Conservation (phyloP, 495 filamentous ascomycete species). For the Podospora australis region DNA sequence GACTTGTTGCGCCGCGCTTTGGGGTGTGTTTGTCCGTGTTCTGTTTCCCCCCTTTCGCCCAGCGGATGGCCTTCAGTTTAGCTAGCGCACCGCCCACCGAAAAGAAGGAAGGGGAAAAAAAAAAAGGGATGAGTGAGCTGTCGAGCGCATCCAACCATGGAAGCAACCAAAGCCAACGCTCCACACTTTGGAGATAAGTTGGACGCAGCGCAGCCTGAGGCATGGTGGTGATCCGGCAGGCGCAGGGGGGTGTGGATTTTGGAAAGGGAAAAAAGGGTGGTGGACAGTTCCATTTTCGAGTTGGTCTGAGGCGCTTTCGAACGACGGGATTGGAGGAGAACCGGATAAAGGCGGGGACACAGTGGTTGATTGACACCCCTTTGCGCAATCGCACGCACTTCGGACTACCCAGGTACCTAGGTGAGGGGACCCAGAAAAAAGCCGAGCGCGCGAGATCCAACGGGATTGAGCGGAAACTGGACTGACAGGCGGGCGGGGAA, state of each 20-base stretch:
- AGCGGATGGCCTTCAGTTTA: not conserved
- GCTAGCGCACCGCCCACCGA: not conserved
- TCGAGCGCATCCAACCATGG: not conserved
- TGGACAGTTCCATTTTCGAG: too few species aligned
- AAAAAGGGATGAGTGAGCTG: not conserved
- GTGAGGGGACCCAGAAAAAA: not conserved
- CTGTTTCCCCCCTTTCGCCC: too few species aligned
- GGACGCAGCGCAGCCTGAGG: not conserved
- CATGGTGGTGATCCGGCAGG: too few species aligned
- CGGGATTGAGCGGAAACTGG: too few species aligned
- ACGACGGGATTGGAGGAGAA: conserved; percentile 3
- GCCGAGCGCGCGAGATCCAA: not conserved
- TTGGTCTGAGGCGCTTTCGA: not conserved
- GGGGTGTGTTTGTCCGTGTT: too few species aligned
- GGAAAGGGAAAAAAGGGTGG: too few species aligned
- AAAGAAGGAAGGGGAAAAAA: not conserved
- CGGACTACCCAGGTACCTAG: not conserved
- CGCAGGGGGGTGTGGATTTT: too few species aligned
- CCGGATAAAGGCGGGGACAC: not conserved
- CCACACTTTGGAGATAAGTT: not conserved
- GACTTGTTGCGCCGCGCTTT: too few species aligned
- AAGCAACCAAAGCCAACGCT: not conserved
- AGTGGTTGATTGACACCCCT: not conserved
- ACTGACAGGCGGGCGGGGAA: not conserved
- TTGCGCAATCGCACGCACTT: not conserved